These are phyloP conservation scores for Pseudoscleropodium purum DNA, from an alignment of 225 moss, liverwort and hornwort genomes.

Conservation along the genomic window DNA sequence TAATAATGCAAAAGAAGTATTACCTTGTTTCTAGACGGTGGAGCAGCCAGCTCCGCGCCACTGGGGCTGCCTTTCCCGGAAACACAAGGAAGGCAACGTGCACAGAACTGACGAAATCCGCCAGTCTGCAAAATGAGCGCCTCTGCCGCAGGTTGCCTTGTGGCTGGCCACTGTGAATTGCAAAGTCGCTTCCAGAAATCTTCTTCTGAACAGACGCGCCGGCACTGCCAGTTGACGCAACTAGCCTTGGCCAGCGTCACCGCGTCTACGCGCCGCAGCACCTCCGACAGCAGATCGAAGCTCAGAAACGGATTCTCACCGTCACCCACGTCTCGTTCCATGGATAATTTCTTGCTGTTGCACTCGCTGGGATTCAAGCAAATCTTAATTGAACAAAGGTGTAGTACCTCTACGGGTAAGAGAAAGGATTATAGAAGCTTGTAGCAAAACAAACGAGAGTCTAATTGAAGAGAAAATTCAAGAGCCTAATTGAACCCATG, in stretches of 20 bases:
- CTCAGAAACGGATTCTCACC: conserved; percentile 4
- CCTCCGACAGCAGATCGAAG: conserved; percentile 50
- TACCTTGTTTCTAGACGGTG: background rate
- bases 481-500: background rate
- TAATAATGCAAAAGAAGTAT: background rate
- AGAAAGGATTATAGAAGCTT: background rate
- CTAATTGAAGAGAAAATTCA: no score
- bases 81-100: conserved; percentile 31
- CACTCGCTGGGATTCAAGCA: background rate
- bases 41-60: background rate
- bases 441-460: background rate
- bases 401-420: background rate
- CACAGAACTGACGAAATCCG: conserved; percentile 58
- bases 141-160: conserved; percentile 31
- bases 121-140: conserved; percentile 31
- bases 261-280: conserved; percentile 60
- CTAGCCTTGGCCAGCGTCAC: conserved; percentile 62
- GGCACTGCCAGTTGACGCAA: conserved; percentile 55
- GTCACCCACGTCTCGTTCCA: background rate
- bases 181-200: conserved; percentile 52
- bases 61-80: background rate
- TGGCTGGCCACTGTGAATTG: conserved; percentile 61
- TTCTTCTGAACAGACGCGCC: conserved; percentile 32
- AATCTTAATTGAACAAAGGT: background rate
- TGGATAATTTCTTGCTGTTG: background rate